A percentile compares a stretch with the other conserved stretches of the same genome.
phyloP scores from a whole-genome alignment of 2,329 filamentous ascomycete species.

The Ophiocordyceps robertsii region DNA sequence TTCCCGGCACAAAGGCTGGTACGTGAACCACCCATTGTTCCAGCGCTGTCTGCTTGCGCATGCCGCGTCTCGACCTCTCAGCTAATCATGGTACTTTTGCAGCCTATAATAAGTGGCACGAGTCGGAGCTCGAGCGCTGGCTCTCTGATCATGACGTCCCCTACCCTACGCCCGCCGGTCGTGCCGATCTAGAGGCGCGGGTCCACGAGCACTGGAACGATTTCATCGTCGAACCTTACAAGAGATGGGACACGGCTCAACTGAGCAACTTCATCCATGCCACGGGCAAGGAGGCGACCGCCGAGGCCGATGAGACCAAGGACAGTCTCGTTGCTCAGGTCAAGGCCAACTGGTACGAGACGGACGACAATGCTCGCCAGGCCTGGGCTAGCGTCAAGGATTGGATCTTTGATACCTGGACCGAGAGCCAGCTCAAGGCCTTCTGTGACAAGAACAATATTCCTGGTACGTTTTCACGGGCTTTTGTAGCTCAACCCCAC shows the following conservation, averaged over 20 bases:
- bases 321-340: constrained; percentile 57
- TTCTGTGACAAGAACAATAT: constrained; percentile 85
- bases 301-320: constrained; percentile 52
- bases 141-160: constrained; percentile 84
- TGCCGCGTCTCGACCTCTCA: neutral
- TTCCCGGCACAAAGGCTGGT: constrained; percentile 64
- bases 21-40: constrained; percentile 18
- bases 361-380: constrained; percentile 60
- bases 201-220: constrained; percentile 82
- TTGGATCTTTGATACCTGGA: constrained; percentile 94
- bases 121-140: constrained; percentile 96
- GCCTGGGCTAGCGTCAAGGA: constrained; percentile 63
- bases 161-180: constrained; percentile 79
- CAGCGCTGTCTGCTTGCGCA: neutral
- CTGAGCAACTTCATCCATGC: constrained; percentile 53
- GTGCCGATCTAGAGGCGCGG: constrained; percentile 86
- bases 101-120: constrained; percentile 99
- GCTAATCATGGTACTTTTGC: neutral
- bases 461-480: constrained; percentile 36
- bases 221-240: constrained; percentile 63
- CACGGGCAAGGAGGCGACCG: constrained; percentile 58
- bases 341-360: constrained; percentile 63
- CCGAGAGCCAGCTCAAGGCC: constrained; percentile 82
- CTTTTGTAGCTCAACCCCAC: neutral
- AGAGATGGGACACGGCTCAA: constrained; percentile 59